phyloP scores from a whole-genome alignment of 2,329 filamentous ascomycete species.

The Aureobasidium sp. region DNA sequence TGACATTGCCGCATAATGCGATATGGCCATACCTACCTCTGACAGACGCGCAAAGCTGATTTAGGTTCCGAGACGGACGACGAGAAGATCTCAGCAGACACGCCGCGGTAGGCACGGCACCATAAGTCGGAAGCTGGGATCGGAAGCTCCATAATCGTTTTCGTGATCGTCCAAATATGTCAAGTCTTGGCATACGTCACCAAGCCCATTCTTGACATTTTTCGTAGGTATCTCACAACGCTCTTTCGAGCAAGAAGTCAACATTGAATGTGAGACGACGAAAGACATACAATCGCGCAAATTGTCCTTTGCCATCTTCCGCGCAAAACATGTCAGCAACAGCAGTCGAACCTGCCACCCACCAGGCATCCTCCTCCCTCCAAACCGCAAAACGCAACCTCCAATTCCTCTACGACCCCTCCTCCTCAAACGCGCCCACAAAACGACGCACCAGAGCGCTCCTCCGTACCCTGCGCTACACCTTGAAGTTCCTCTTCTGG shows the following conservation, averaged over 20 bases:
- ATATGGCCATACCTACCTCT: no score
- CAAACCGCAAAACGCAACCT: constrained; percentile 25
- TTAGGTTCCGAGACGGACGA: neutral
- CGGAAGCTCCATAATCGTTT: neutral
- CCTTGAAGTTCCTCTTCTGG: constrained; percentile 38
- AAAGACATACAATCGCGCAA: no score
- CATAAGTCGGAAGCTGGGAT: neutral
- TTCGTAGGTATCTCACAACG: neutral
- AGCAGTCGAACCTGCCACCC: neutral
- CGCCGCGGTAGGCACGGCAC: neutral
- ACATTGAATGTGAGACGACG: no score
- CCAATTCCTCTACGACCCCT: constrained; percentile 33
- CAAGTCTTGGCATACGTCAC: neutral
- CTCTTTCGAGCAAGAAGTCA: neutral
- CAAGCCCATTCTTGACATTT: neutral
- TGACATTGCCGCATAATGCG: no score
- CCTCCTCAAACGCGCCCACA: constrained; percentile 24
- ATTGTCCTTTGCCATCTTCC: neutral
- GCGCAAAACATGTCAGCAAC: neutral
- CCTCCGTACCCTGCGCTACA: constrained; percentile 33
- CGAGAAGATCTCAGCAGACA: neutral
- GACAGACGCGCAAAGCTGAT: neutral
- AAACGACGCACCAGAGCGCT: constrained; percentile 34
- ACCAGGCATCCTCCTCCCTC: neutral
- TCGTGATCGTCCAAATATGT: neutral